Conservation (phyloP, 1,284 basidiomycete species). For the Porphyrellus sp. region DNA sequence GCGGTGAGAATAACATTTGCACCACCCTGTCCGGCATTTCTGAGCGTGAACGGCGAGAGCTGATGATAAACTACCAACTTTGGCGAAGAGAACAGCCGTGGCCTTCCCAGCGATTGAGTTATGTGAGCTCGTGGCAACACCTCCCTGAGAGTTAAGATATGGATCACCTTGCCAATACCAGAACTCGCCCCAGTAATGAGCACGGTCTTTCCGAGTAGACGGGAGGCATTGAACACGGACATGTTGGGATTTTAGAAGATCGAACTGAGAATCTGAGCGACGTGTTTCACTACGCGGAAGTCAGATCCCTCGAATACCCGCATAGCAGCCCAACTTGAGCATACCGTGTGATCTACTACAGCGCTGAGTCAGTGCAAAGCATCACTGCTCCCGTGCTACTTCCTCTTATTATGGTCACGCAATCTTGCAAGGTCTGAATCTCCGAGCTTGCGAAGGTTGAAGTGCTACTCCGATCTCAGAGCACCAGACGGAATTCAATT, state of each 20-base stretch:
- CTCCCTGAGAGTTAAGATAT: neutral
- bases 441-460: too few species aligned
- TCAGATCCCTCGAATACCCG: too few species aligned
- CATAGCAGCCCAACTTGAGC: too few species aligned
- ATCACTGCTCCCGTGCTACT: too few species aligned
- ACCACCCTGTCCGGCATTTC: constrained; percentile 51
- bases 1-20: constrained; percentile 76
- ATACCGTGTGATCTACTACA: neutral
- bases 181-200: constrained; percentile 84
- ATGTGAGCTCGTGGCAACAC: neutral
- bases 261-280: neutral
- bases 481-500: too few species aligned
- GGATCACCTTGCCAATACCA: constrained; percentile 71
- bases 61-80: constrained; percentile 41
- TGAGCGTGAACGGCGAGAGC: neutral
- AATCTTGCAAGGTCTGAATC: too few species aligned
- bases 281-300: neutral
- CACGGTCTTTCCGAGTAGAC: constrained; percentile 80
- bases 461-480: too few species aligned
- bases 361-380: too few species aligned
- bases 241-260: constrained; percentile 40
- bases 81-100: constrained; percentile 82
- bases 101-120: constrained; percentile 45
- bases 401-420: too few species aligned
- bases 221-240: constrained; percentile 76